Conservation (phyloP, 2,329 filamentous ascomycete species). For the Fusarium metavorans region DNA sequence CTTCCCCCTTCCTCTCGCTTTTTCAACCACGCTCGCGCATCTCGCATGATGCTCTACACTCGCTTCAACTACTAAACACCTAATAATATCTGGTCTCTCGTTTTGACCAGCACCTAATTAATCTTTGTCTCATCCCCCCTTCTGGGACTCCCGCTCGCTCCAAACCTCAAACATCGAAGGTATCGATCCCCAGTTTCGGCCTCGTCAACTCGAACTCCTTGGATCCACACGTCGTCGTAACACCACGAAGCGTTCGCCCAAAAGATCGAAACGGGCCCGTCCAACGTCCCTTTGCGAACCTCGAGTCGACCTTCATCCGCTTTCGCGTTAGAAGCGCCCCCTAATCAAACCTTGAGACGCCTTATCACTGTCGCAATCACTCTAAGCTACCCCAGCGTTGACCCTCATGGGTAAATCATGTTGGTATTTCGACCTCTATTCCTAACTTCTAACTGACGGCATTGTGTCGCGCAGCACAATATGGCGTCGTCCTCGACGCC, state of each 20-base stretch:
- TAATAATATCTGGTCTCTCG: conserved; percentile 3
- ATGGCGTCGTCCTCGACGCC: conserved; percentile 96
- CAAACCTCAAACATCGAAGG: conserved; percentile 8
- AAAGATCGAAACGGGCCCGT: conserved; percentile 6
- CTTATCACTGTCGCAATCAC: conserved; percentile 3
- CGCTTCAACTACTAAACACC: conserved; percentile 29
- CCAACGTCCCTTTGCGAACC: neutral
- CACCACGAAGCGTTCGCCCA: conserved; percentile 12
- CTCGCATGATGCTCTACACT: conserved; percentile 36
- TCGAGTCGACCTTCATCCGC: neutral
- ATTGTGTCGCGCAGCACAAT: conserved; percentile 64
- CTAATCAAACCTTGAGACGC: neutral
- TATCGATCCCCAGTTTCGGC: conserved; percentile 13
- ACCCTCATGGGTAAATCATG: conserved; percentile 53
- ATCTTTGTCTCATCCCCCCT: neutral
- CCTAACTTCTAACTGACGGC: conserved; percentile 28
- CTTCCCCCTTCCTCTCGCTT: conserved; percentile 21
- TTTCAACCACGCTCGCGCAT: conserved; percentile 24
- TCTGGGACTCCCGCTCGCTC: conserved; percentile 10
- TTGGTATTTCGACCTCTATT: conserved; percentile 37
- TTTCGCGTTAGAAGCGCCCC: neutral
- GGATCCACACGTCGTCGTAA: conserved; percentile 31
- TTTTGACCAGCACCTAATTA: conserved; percentile 7
- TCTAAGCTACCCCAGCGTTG: conserved; percentile 9
- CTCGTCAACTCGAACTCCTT: conserved; percentile 15